Evolutionary conservation across 768 basidiomycete species (phyloP).

Genomic region (Mycena leptocephala): DNA sequence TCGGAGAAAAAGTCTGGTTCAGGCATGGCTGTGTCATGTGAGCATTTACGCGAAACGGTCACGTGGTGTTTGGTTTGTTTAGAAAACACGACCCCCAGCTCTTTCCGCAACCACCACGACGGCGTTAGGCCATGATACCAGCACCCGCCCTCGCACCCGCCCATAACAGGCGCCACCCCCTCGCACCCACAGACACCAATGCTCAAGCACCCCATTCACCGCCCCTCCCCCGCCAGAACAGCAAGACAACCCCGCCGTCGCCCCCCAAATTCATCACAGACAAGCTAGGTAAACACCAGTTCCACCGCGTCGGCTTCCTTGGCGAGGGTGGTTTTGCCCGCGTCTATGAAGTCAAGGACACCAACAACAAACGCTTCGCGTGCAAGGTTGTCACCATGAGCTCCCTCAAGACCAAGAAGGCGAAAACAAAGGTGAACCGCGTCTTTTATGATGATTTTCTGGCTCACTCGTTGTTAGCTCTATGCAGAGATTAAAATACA

Average conservation of each 20-base stretch:
- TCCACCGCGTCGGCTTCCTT: slow-evolving; percentile 84
- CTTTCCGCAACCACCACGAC: slow-evolving; percentile 18
- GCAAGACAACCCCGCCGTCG: slow-evolving; percentile 85
- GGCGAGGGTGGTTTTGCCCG: slow-evolving; percentile 98
- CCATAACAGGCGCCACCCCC: slow-evolving; percentile 55
- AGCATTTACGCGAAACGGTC: not conserved
- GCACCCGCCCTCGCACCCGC: slow-evolving; percentile 44
- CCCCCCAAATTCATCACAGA: slow-evolving; percentile 86
- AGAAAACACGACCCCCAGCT: not conserved
- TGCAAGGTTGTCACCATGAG: slow-evolving; percentile 97
- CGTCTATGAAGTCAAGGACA: slow-evolving; percentile 94
- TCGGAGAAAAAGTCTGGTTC: slow-evolving; percentile 62
- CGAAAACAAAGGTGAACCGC: slow-evolving; percentile 89
- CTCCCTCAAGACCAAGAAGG: slow-evolving; percentile 95
- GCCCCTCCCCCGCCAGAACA: slow-evolving; percentile 87
- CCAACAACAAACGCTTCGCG: slow-evolving; percentile 75
- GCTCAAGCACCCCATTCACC: slow-evolving; percentile 60
- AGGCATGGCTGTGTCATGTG: not conserved
- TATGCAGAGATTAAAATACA: slow-evolving; percentile 99
- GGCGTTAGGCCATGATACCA: slow-evolving; percentile 55
- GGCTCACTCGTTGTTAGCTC: slow-evolving; percentile 67
- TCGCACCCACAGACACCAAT: slow-evolving; percentile 53
- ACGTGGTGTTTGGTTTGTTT: slow-evolving; percentile 2
- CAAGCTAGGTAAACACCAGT: slow-evolving; percentile 69
- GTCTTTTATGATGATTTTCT: not conserved